Base-by-base conservation (phyloP, 768 basidiomycete genomes). In the Atractiella rhizophila region DNA sequence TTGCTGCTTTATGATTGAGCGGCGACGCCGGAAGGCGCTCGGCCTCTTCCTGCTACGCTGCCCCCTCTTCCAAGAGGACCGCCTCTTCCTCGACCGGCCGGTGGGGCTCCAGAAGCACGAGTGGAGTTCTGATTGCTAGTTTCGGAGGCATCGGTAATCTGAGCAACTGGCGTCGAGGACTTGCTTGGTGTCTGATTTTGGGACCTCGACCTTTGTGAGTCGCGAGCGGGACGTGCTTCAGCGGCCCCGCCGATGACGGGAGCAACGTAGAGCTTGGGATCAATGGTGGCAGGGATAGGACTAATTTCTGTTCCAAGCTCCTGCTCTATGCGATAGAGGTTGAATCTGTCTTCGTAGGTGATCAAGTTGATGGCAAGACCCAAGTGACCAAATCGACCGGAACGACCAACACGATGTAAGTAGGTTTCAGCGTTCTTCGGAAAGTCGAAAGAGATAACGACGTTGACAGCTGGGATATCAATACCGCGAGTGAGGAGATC, bases 401-500 rank as follows among this genome's bases (percentile, higher is more conserved):
- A 86, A 47, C 88, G 83, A 56, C 91, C 88, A 56, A 96, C 96
- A 49, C 88, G 77, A 60, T 98, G 88, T 18, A 98, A 73, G 62
- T 98, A 98, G 3, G 88, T 94, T 61, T 98, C 91, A 46, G 82
- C 80, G 59, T 86, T 94, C 68, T 94, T 91, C 46, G 88, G 88
- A 62, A 96, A 91, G 59, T 98, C 88, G 56, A 98, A 98, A 64
- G 94, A 96, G 69, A 98, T 94, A 55, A 98, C 88, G 58, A 96
- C 91, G 62, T 98, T 98, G 47, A 98, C 88, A 44, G 88, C 91
- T 64, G 94, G 91, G 57, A 98, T 98, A 61, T 98, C 88, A 59
- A 98, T 98, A 63, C 88, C 88, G 50, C 88, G 80, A 19, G 88
- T 98, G 56, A 98, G 74, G 48, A 98, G 73, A 63, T 98, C 88